Evolutionary conservation across 306 rosid genomes (phyloP).

Genomic region (Dryas alaskensis): DNA sequence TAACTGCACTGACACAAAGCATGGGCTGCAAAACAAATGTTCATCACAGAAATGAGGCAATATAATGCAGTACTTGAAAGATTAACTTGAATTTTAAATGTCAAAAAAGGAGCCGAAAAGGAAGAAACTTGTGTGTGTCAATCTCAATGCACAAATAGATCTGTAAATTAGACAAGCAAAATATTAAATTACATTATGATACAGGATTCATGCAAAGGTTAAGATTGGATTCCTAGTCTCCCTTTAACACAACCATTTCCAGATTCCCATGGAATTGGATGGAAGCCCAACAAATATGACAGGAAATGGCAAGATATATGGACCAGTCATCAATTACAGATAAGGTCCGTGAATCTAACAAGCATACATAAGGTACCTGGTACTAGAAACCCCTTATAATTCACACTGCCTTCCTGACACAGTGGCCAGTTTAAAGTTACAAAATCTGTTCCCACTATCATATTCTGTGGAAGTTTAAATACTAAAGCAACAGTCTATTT

Average conservation of each 20-base stretch:
- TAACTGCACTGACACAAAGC: slow-evolving; percentile 98
- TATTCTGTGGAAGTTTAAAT: slow-evolving; percentile 5
- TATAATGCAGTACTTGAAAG: not conserved
- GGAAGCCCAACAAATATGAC: not conserved
- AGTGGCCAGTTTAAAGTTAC: not conserved
- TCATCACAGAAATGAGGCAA: slow-evolving; percentile 20
- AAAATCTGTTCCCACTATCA: not conserved
- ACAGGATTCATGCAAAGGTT: not conserved
- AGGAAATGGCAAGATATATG: not conserved
- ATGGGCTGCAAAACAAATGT: slow-evolving; percentile 84
- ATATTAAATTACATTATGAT: not conserved
- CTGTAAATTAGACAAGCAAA: not conserved
- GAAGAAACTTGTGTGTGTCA: not conserved
- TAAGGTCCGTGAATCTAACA: too few relatives aligned
- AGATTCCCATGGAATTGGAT: not conserved
- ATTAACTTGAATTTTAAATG: not conserved
- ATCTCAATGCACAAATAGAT: not conserved
- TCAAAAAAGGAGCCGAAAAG: not conserved
- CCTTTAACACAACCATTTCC: not conserved
- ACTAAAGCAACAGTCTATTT: slow-evolving; percentile 4
- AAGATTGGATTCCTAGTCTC: not conserved
- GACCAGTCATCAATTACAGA: not conserved
- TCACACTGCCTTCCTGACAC: not conserved
- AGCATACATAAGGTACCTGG: too few relatives aligned
- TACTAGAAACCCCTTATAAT: too few relatives aligned